These are phyloP conservation scores for Penicillium pulvis DNA, from an alignment of 495 filamentous ascomycete genomes.

Conservation along the genomic window DNA sequence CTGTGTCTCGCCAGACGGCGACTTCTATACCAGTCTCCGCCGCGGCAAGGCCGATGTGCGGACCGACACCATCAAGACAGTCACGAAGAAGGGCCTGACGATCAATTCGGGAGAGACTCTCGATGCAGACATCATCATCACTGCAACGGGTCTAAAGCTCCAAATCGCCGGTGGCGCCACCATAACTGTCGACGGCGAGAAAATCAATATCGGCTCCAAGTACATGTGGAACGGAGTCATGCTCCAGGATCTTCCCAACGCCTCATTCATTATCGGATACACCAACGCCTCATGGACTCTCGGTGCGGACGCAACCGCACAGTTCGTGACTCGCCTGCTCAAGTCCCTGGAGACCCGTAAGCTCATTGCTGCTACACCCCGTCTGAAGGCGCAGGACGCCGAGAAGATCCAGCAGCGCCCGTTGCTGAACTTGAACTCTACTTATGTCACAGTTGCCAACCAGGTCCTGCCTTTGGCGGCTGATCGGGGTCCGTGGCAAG, in stretches of 20 bases:
- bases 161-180: slow-evolving; percentile 52
- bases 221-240: slow-evolving; percentile 62
- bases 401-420: slow-evolving; percentile 36
- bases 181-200: slow-evolving; percentile 57
- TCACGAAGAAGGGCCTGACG: slow-evolving; percentile 59
- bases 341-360: slow-evolving; percentile 43
- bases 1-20: slow-evolving; percentile 69
- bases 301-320: slow-evolving; percentile 56
- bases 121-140: slow-evolving; percentile 71
- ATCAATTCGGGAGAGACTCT: slow-evolving; percentile 59
- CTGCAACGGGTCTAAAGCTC: slow-evolving; percentile 70
- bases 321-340: slow-evolving; percentile 47
- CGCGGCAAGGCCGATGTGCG: slow-evolving; percentile 60
- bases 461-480: slow-evolving; percentile 45
- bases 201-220: slow-evolving; percentile 46
- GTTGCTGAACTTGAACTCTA: slow-evolving; percentile 51
- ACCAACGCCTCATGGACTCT: slow-evolving; percentile 62
- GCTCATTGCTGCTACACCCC: slow-evolving; percentile 39
- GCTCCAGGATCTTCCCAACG: slow-evolving; percentile 62
- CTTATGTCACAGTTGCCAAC: slow-evolving; percentile 49
- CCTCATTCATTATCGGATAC: slow-evolving; percentile 58
- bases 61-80: slow-evolving; percentile 67
- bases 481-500: slow-evolving; percentile 54
- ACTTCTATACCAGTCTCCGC: slow-evolving; percentile 68
- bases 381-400: slow-evolving; percentile 34